Evolutionary conservation across 2,329 filamentous ascomycete genomes (phyloP).

Genomic region (Nannizziopsis arthrosporioides): DNA sequence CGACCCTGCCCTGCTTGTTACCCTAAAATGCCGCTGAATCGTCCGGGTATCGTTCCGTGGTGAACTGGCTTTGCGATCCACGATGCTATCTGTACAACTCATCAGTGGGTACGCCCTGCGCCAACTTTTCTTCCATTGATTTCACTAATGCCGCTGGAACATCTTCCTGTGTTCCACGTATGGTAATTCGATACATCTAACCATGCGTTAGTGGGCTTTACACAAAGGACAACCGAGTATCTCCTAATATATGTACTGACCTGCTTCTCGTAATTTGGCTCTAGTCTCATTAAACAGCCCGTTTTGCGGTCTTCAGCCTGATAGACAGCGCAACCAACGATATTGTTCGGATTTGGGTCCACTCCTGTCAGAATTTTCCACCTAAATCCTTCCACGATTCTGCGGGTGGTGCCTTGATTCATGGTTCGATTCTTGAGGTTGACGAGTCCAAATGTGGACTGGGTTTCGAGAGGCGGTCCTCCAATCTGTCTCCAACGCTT

Average conservation of each 20-base stretch:
- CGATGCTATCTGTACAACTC: conserved; percentile 2
- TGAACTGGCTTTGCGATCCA: not conserved
- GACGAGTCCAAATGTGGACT: conserved; percentile 66
- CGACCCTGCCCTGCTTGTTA: not conserved
- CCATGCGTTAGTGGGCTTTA: too few relatives aligned
- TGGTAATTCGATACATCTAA: conserved; percentile 89
- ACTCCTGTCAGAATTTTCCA: conserved; percentile 79
- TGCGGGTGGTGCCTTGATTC: conserved; percentile 57
- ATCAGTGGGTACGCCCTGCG: conserved; percentile 35
- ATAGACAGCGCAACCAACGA: conserved; percentile 82
- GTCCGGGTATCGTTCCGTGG: not conserved
- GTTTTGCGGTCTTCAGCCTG: conserved; percentile 70
- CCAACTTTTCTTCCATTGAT: conserved; percentile 74
- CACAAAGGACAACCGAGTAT: not conserved
- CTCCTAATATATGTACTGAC: conserved; percentile 43
- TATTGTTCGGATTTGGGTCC: conserved; percentile 85
- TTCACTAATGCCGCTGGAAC: conserved; percentile 72
- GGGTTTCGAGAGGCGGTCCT: conserved; percentile 71
- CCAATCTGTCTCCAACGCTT: conserved; percentile 99
- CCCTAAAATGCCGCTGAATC: conserved; percentile 2
- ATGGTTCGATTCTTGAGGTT: conserved; percentile 50
- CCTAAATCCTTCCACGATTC: conserved; percentile 68
- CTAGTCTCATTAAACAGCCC: conserved; percentile 81
- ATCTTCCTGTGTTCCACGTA: conserved; percentile 83
- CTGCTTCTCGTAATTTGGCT: conserved; percentile 86